Evolutionary conservation across 306 rosid genomes (phyloP).

Genomic region (Pyrus betulifolia): DNA sequence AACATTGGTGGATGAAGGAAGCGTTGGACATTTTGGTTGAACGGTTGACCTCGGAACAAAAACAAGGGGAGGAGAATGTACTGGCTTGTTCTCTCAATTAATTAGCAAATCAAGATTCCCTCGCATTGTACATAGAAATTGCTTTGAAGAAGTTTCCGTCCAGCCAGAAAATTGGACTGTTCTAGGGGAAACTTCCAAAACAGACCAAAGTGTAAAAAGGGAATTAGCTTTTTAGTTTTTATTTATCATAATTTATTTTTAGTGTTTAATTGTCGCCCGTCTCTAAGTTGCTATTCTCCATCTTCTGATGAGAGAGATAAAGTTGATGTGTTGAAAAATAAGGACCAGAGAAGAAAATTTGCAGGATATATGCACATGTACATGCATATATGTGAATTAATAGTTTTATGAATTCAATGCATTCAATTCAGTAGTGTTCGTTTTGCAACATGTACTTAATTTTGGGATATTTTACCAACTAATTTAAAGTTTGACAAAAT

Average conservation of each 20-base stretch:
- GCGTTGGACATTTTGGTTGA: conserved; percentile 80
- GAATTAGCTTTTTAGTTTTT: not conserved
- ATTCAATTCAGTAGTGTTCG: too few species aligned
- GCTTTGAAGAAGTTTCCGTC: conserved; percentile 24
- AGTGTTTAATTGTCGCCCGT: not conserved
- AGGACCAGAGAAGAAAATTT: not conserved
- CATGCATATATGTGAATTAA: too few species aligned
- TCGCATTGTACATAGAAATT: conserved; percentile 1
- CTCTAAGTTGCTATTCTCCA: not conserved
- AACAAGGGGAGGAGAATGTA: conserved; percentile 9
- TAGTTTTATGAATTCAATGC: too few species aligned
- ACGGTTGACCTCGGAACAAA: conserved; percentile 31
- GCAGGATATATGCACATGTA: not conserved
- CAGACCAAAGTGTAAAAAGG: not conserved
- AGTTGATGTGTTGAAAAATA: not conserved
- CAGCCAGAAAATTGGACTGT: not conserved
- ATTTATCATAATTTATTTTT: not conserved
- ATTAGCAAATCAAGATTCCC: not conserved
- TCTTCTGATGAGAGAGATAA: not conserved
- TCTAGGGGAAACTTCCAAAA: not conserved
- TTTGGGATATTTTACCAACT: too few species aligned
- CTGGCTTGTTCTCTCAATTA: conserved; percentile 16
- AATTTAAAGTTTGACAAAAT: too few species aligned
- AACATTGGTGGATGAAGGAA: conserved; percentile 99
- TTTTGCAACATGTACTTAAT: too few species aligned